Evolutionary conservation across 176 grass and related monocot genomes (phyloP).

Genomic region (Musa troglodytarum): DNA sequence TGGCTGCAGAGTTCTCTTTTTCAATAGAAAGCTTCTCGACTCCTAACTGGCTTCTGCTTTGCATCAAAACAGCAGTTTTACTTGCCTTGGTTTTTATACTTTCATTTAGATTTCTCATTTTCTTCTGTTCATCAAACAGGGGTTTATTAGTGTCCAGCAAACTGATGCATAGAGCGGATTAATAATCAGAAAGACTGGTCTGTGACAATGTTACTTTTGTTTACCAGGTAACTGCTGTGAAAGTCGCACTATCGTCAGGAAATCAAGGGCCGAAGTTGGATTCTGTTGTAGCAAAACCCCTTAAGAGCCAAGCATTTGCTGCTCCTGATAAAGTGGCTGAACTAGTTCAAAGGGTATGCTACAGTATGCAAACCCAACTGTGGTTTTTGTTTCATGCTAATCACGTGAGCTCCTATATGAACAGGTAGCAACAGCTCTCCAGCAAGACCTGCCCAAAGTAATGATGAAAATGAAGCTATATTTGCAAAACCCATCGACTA

Average conservation of each 20-base stretch:
- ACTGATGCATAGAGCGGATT: neutral
- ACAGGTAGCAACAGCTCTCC: slow-evolving; percentile 54
- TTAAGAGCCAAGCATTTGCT: slow-evolving; percentile 94
- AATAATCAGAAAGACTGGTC: neutral
- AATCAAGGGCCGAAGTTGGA: slow-evolving; percentile 81
- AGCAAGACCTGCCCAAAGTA: slow-evolving; percentile 70
- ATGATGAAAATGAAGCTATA: slow-evolving; percentile 86
- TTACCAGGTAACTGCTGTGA: slow-evolving; percentile 79
- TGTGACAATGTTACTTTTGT: slow-evolving; percentile 13
- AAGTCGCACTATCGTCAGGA: slow-evolving; percentile 72
- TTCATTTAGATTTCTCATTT: neutral
- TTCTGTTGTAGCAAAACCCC: slow-evolving; percentile 81
- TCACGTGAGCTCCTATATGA: neutral
- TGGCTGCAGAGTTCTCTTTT: no score
- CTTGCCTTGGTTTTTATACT: neutral
- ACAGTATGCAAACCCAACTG: neutral
- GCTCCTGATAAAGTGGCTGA: slow-evolving; percentile 90
- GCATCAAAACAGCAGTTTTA: neutral
- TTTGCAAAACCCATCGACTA: slow-evolving; percentile 88
- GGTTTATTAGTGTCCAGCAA: no score
- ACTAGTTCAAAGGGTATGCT: slow-evolving; percentile 77
- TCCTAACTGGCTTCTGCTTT: neutral
- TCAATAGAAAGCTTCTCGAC: neutral
- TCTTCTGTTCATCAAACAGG: no score
- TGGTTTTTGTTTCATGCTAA: slow-evolving; percentile 2